Conservation (phyloP, 768 basidiomycete genomes). For the Leccinum incarnatum region DNA sequence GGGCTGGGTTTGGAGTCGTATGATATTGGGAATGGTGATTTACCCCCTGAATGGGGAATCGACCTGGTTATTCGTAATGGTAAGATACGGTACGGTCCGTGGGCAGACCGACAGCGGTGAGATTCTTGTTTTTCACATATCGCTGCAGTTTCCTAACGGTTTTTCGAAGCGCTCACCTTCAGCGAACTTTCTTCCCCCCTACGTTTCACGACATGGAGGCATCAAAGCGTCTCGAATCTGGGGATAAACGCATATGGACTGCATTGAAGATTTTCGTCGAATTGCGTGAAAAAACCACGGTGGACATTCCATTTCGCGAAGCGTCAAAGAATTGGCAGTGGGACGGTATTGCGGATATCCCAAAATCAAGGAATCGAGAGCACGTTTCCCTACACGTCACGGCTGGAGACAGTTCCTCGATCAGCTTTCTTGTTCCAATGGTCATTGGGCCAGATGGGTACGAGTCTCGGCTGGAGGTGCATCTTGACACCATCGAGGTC, state of each 20-base stretch:
- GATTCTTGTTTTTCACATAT: slow-evolving; percentile 4
- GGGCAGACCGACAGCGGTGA: slow-evolving; percentile 93
- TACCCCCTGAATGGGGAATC: slow-evolving; percentile 91
- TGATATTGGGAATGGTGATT: slow-evolving; percentile 84
- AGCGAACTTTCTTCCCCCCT: slow-evolving; percentile 80
- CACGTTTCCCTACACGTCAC: slow-evolving; percentile 69
- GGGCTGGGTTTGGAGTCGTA: slow-evolving; percentile 43
- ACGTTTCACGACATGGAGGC: slow-evolving; percentile 63
- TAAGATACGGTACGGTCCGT: slow-evolving; percentile 83
- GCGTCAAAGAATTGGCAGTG: slow-evolving; percentile 96
- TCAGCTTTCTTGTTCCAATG: slow-evolving; percentile 85
- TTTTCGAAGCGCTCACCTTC: slow-evolving; percentile 60
- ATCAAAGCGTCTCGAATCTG: slow-evolving; percentile 60
- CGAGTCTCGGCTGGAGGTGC: slow-evolving; percentile 73
- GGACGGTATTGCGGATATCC: slow-evolving; percentile 59
- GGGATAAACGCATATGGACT: slow-evolving; percentile 83
- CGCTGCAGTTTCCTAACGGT: slow-evolving; percentile 3
- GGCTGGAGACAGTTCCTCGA: slow-evolving; percentile 78
- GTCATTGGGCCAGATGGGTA: slow-evolving; percentile 72
- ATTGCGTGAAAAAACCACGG: slow-evolving; percentile 68
- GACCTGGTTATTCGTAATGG: slow-evolving; percentile 81
- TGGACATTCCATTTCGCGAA: slow-evolving; percentile 91
- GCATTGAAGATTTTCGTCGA: slow-evolving; percentile 78
- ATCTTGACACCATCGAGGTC: slow-evolving; percentile 74
- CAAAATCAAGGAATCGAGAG: slow-evolving; percentile 56